Conservation (phyloP, 208 protist genomes). For the Tetramitus jugosus region DNA sequence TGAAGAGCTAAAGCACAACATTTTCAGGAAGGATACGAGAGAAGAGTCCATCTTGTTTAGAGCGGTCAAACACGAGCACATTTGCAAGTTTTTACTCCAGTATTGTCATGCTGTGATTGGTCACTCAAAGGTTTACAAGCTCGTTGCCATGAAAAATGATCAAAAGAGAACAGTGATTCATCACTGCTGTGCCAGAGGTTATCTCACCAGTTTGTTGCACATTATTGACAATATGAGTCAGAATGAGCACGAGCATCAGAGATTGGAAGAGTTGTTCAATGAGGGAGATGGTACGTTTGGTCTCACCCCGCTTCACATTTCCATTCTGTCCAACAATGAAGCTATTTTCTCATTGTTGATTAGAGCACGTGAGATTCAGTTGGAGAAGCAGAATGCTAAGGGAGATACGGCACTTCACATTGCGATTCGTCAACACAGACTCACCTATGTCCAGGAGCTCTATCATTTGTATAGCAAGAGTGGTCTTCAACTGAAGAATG, state of each 20-base stretch:
- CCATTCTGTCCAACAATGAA: background rate
- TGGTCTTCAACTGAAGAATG: background rate
- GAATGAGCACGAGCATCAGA: background rate
- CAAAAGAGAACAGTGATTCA: background rate
- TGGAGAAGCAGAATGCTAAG: background rate
- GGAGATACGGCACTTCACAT: slow-evolving; percentile 6
- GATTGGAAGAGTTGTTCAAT: background rate
- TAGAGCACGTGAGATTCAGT: background rate
- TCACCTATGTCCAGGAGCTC: background rate
- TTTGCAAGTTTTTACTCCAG: background rate
- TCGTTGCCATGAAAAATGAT: slow-evolving; percentile 1
- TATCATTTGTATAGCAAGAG: background rate
- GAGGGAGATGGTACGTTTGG: background rate
- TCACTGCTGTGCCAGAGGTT: background rate
- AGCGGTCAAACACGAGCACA: background rate
- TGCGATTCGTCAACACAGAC: background rate
- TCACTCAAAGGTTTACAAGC: background rate
- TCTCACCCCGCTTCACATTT: background rate
- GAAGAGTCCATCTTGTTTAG: background rate
- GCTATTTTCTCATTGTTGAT: background rate
- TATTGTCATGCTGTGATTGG: background rate
- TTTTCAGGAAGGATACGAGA: slow-evolving; percentile 8
- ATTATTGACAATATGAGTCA: background rate
- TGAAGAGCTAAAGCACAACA: slow-evolving; percentile 13
- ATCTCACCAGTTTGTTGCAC: background rate